Evolutionary conservation across 306 rosid species (phyloP).

Genomic region (Cicer judaicum): DNA sequence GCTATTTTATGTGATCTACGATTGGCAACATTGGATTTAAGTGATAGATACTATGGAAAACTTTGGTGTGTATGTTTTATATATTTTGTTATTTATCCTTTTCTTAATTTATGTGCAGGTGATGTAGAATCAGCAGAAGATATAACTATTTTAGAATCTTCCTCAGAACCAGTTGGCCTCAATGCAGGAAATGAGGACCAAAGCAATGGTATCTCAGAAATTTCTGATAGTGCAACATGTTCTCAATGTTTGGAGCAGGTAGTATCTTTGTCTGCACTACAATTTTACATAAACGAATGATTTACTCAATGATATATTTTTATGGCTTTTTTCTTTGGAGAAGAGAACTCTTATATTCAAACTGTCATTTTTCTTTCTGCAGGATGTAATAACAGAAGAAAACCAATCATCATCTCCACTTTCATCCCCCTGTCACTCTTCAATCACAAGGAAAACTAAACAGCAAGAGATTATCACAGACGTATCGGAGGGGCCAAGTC

Average conservation of each 20-base stretch:
- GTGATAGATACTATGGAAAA: slow-evolving; percentile 14
- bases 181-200: slow-evolving; percentile 48
- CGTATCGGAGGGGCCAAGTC: slow-evolving; percentile 79
- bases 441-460: slow-evolving; percentile 50
- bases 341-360: slow-evolving; percentile 19
- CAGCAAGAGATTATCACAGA: slow-evolving; percentile 54
- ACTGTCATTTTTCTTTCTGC: slow-evolving; percentile 34
- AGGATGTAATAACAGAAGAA: slow-evolving; percentile 60
- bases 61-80: slow-evolving; percentile 3
- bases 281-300: slow-evolving; percentile 28
- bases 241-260: slow-evolving; percentile 64
- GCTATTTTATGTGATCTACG: no score
- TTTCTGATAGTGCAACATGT: slow-evolving; percentile 45
- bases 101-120: slow-evolving; percentile 54
- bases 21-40: neutral
- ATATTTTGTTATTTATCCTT: slow-evolving; percentile 39
- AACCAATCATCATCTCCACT: slow-evolving; percentile 56
- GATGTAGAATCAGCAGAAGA: slow-evolving; percentile 51
- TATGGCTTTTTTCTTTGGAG: slow-evolving; percentile 24
- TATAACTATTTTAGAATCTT: slow-evolving; percentile 51
- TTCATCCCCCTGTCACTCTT: slow-evolving; percentile 57
- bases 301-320: slow-evolving; percentile 8
- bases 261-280: slow-evolving; percentile 38
- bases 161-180: slow-evolving; percentile 51
- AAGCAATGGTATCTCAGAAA: slow-evolving; percentile 49